A percentile compares a stretch with the other conserved stretches of the same genome.
Conservation (phyloP, 192 early-diverging fungal genomes). For the Linnemannia elongata region DNA sequence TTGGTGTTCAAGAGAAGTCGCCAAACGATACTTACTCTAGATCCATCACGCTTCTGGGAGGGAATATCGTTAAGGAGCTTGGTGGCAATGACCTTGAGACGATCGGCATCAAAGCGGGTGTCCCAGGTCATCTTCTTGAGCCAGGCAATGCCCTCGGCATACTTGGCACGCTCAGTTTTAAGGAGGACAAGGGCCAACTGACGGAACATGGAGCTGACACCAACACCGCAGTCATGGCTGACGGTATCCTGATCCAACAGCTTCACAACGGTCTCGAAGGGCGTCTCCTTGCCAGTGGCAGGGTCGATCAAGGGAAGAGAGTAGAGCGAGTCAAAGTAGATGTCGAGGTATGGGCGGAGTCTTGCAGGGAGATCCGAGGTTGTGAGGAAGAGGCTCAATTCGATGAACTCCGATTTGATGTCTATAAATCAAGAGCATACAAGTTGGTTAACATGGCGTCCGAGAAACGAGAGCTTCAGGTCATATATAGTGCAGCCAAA, state of each 20-base stretch:
- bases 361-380: constrained; percentile 59
- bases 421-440: constrained; percentile 35
- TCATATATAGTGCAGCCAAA: neutral
- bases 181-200: constrained; percentile 45
- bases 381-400: constrained; percentile 61
- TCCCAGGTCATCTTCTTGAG: constrained; percentile 66
- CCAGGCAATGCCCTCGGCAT: constrained; percentile 66
- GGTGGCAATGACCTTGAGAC: constrained; percentile 67
- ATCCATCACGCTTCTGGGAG: constrained; percentile 67
- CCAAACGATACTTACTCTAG: constrained; percentile 47
- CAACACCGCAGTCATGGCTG: constrained; percentile 57
- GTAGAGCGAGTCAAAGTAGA: constrained; percentile 69
- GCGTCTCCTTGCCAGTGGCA: constrained; percentile 46
- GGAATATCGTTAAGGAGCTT: constrained; percentile 72
- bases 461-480: neutral
- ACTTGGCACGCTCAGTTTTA: constrained; percentile 63
- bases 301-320: constrained; percentile 61
- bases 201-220: constrained; percentile 56
- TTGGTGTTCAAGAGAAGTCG: neutral
- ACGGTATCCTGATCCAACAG: constrained; percentile 69
- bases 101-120: constrained; percentile 66
- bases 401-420: constrained; percentile 68
- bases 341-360: constrained; percentile 64
- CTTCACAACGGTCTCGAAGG: constrained; percentile 67
- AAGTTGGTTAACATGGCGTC: neutral